These are phyloP conservation scores for Aureobasidium sp. DNA, from an alignment of 2,329 filamentous ascomycete genomes.

Conservation along the genomic window DNA sequence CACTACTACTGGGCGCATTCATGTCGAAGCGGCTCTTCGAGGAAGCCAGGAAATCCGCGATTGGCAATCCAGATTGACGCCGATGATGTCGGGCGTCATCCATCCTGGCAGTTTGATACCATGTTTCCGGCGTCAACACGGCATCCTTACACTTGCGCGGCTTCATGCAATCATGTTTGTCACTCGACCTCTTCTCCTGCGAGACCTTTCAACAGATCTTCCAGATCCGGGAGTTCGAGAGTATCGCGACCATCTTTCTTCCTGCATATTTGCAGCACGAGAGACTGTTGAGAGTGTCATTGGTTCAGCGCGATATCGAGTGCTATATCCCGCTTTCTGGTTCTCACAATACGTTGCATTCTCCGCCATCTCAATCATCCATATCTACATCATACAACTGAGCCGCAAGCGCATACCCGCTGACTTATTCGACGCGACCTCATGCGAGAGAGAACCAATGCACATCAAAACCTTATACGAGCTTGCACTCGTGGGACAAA, in stretches of 20 bases:
- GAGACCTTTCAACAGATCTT: slow-evolving; percentile 11
- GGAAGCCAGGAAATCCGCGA: slow-evolving; percentile 33
- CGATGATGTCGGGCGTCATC: slow-evolving; percentile 35
- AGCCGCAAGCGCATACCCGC: slow-evolving; percentile 17
- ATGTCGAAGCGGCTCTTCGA: slow-evolving; percentile 26
- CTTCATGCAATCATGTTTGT: slow-evolving; percentile 49
- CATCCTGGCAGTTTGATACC: slow-evolving; percentile 37
- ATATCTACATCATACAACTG: slow-evolving; percentile 45
- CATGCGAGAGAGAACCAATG: neutral
- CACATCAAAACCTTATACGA: slow-evolving; percentile 27
- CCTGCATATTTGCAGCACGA: neutral
- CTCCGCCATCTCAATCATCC: slow-evolving; percentile 45
- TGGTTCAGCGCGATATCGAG: slow-evolving; percentile 13
- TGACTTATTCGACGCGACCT: slow-evolving; percentile 1
- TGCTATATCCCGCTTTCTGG: slow-evolving; percentile 42
- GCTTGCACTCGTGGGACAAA: slow-evolving; percentile 39
- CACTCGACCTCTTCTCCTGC: slow-evolving; percentile 46
- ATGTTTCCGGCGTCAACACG: slow-evolving; percentile 45
- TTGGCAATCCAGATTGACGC: slow-evolving; percentile 38
- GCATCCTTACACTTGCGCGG: slow-evolving; percentile 45
- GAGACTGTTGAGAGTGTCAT: neutral
- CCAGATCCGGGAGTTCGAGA: neutral
- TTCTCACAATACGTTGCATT: slow-evolving; percentile 48
- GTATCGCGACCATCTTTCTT: neutral
- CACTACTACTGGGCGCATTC: slow-evolving; percentile 16